A percentile compares a stretch with the other conserved stretches of the same genome.
These are phyloP conservation scores for Trametes punicea DNA, from an alignment of 768 basidiomycete species.

Conservation along the genomic window DNA sequence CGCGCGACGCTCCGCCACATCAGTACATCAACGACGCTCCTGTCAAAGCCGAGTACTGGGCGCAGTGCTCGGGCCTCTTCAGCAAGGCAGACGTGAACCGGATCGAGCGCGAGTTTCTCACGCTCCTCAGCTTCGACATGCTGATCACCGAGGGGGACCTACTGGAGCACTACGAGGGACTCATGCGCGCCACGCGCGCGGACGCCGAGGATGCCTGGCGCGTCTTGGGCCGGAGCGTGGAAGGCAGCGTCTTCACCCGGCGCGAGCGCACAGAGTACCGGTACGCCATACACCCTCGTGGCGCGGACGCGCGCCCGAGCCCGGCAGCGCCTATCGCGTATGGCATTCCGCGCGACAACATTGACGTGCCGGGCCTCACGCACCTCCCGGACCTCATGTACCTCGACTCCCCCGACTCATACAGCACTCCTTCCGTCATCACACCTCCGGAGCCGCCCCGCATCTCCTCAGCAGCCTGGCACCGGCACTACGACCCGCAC, in stretches of 20 bases:
- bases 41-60: conserved; percentile 42
- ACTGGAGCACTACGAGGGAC: conserved; percentile 17
- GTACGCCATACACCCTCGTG: not conserved
- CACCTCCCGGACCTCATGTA: conserved; percentile 13
- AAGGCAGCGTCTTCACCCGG: not conserved
- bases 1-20: not conserved
- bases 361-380: not conserved
- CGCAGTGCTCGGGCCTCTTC: conserved; percentile 24
- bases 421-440: not conserved
- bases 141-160: conserved; percentile 23
- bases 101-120: conserved; percentile 31
- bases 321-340: not conserved
- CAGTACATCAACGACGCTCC: conserved; percentile 82
- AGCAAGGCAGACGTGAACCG: conserved; percentile 25
- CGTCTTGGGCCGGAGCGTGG: not conserved
- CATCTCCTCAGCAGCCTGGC: not conserved
- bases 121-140: conserved; percentile 29
- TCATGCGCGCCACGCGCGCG: not conserved
- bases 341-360: not conserved
- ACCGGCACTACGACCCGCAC: not conserved
- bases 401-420: conserved; percentile 7
- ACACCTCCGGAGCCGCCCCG: not conserved
- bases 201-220: not conserved
- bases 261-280: not conserved
- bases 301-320: not conserved